Percentiles rank a stretch among this genome's conserved stretches.
phyloP scores from a whole-genome alignment of 306 rosid genomes.

The Acacia melanoxylon region DNA sequence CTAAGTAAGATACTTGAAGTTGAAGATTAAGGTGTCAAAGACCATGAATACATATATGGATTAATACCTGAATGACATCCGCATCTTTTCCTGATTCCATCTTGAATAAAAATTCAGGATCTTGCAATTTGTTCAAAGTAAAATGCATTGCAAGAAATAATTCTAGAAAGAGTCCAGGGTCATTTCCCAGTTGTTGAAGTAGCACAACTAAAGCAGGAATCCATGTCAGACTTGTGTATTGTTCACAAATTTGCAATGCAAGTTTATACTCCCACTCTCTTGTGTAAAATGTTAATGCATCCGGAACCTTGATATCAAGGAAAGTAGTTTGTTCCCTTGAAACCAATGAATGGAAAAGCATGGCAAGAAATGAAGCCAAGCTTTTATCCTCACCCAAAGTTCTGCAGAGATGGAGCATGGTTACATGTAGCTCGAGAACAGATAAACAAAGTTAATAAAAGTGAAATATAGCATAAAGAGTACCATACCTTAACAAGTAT shows the following conservation, averaged over 20 bases:
- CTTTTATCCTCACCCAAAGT: conserved; percentile 77
- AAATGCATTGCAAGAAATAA: conserved; percentile 69
- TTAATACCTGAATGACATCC: conserved; percentile 70
- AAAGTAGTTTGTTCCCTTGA: conserved; percentile 54
- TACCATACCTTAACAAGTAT: conserved; percentile 85
- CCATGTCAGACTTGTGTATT: conserved; percentile 72
- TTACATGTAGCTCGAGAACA: conserved; percentile 29
- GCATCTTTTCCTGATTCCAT: conserved; percentile 60
- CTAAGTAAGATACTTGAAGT: not conserved
- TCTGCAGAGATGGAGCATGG: conserved; percentile 47
- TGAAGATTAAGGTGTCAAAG: not conserved
- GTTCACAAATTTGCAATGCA: conserved; percentile 73
- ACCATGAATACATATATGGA: conserved; percentile 24
- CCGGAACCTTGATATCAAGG: conserved; percentile 36
- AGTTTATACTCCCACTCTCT: conserved; percentile 84
- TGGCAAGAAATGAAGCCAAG: conserved; percentile 71
- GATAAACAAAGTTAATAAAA: not conserved
- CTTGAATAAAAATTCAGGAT: conserved; percentile 72
- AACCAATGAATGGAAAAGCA: conserved; percentile 71
- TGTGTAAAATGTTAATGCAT: conserved; percentile 41
- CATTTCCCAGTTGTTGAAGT: conserved; percentile 44
- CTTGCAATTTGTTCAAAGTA: conserved; percentile 71
- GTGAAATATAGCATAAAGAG: not conserved
- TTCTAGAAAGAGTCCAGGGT: conserved; percentile 45
- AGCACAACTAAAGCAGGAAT: conserved; percentile 76